phyloP scores from a whole-genome alignment of 768 basidiomycete species.

The Gloeopeniophorella convolvens region DNA sequence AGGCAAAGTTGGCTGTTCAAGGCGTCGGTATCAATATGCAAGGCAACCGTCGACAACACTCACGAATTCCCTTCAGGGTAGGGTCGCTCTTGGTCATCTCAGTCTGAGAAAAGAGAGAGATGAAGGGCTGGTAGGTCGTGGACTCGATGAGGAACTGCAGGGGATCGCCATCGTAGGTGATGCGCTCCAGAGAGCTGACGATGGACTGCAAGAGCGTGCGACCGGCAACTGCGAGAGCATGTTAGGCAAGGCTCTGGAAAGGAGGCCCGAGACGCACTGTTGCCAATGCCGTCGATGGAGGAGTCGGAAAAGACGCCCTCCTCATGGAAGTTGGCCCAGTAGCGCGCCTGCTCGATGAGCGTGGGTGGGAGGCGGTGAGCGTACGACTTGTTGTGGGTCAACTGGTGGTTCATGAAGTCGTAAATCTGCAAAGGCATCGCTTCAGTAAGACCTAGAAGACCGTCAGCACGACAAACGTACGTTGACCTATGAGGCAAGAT shows the following conservation, averaged over 20 bases:
- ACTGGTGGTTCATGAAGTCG: conserved; percentile 71
- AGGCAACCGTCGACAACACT: conserved; percentile 34
- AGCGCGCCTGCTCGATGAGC: conserved; percentile 65
- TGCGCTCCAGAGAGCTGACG: conserved; percentile 63
- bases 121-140: conserved; percentile 86
- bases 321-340: conserved; percentile 77
- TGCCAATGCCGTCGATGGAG: conserved; percentile 61
- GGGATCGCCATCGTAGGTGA: conserved; percentile 74
- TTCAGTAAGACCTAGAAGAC: not conserved
- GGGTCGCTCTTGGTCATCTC: conserved; percentile 53
- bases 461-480: conserved; percentile 35
- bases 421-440: conserved; percentile 42
- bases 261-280: conserved; percentile 46
- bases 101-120: conserved; percentile 78
- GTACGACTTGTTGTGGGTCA: conserved; percentile 78
- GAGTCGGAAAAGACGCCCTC: conserved; percentile 62
- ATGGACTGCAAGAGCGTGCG: conserved; percentile 72
- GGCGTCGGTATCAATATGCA: too few species aligned
- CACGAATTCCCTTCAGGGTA: conserved; percentile 58
- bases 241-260: not conserved
- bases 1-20: conserved; percentile 67
- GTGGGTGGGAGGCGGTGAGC: conserved; percentile 76
- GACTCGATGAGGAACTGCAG: conserved; percentile 73
- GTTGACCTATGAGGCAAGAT: conserved; percentile 51
- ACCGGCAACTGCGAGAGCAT: conserved; percentile 58